Conservation (phyloP, 306 rosid genomes). For the Sindora glabra region DNA sequence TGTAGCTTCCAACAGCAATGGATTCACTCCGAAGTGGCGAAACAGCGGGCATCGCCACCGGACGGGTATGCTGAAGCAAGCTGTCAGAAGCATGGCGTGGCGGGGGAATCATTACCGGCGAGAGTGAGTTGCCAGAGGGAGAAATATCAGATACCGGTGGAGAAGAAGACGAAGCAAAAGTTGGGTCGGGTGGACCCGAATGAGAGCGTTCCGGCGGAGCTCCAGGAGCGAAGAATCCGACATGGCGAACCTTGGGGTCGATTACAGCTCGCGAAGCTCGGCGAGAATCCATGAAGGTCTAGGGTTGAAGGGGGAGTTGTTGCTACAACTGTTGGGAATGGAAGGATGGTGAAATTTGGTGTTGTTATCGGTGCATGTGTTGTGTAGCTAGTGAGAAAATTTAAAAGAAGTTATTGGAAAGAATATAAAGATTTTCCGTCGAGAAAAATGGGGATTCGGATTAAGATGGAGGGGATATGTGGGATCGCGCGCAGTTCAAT, state of each 20-base stretch:
- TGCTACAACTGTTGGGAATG: neutral
- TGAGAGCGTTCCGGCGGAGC: constrained; percentile 21
- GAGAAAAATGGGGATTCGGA: constrained; percentile 1
- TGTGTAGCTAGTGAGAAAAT: constrained; percentile 9
- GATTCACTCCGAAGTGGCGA: constrained; percentile 30
- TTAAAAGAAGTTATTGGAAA: neutral
- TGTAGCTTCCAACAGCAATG: constrained; percentile 10
- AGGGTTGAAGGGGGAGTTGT: neutral
- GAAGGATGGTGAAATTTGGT: neutral
- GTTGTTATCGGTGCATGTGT: neutral
- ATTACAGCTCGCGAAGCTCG: constrained; percentile 31
- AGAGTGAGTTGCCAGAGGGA: constrained; percentile 28
- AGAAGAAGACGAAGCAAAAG: neutral
- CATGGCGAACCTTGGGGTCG: constrained; percentile 37
- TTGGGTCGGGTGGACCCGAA: constrained; percentile 21
- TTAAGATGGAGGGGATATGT: neutral
- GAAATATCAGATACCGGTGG: constrained; percentile 16
- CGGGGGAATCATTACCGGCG: constrained; percentile 41
- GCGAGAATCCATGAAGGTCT: constrained; percentile 19
- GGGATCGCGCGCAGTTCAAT: neutral
- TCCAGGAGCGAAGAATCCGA: constrained; percentile 32
- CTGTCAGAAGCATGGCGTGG: constrained; percentile 19
- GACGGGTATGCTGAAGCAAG: constrained; percentile 19
- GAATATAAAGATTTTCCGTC: neutral
- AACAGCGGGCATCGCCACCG: constrained; percentile 1